phyloP scores from a whole-genome alignment of 768 basidiomycete genomes.

The Gelatoporia subvermispora region DNA sequence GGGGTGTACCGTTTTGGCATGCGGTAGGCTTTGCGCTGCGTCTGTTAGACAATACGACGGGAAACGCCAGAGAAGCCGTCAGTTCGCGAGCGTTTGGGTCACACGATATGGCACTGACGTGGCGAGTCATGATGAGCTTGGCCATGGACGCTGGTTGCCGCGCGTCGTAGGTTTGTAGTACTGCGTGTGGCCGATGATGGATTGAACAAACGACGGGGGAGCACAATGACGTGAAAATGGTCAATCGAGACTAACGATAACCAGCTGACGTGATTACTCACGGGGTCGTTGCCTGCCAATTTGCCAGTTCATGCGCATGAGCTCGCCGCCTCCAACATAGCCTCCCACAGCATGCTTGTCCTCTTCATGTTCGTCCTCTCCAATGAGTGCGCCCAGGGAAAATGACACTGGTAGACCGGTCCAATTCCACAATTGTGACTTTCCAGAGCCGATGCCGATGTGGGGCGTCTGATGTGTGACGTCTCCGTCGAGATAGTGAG shows the following conservation, averaged over 20 bases:
- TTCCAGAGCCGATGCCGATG: slow-evolving; percentile 11
- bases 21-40: slow-evolving; percentile 18
- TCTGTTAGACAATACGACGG: slow-evolving; percentile 5
- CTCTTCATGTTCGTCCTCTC: slow-evolving; percentile 13
- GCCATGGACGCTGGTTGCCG: slow-evolving; percentile 27
- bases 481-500: slow-evolving; percentile 12
- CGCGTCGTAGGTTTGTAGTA: slow-evolving; percentile 13
- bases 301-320: slow-evolving; percentile 25
- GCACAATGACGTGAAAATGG: neutral
- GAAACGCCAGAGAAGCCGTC: neutral
- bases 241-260: neutral
- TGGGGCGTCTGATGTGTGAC: slow-evolving; percentile 7
- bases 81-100: slow-evolving; percentile 6
- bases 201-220: neutral
- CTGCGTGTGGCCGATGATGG: slow-evolving; percentile 12
- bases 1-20: slow-evolving; percentile 15
- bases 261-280: slow-evolving; percentile 3
- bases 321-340: slow-evolving; percentile 20
- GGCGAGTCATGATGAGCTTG: slow-evolving; percentile 28
- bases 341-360: slow-evolving; percentile 1
- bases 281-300: slow-evolving; percentile 13
- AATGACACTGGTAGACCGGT: slow-evolving; percentile 20
- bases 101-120: slow-evolving; percentile 16
- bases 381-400: slow-evolving; percentile 21
- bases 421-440: slow-evolving; percentile 20